Conservation (phyloP, 495 filamentous ascomycete genomes). For the Podospora pseudoanserina region DNA sequence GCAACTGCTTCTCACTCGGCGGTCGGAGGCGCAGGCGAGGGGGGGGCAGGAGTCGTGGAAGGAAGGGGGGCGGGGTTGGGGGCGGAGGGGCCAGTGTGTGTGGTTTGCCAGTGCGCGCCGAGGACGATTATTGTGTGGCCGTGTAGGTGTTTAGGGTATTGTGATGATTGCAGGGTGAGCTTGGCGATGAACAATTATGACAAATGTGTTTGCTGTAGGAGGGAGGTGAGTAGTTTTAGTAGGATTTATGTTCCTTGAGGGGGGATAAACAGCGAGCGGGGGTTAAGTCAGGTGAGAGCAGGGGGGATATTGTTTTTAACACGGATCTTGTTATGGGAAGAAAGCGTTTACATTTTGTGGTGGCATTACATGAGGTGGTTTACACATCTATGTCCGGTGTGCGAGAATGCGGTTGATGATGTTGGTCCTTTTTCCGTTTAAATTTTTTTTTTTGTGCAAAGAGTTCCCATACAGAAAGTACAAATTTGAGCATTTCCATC, state of each 20-base stretch:
- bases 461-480: too few species aligned
- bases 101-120: constrained; percentile 85
- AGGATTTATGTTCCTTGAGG: constrained; percentile 87
- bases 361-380: too few species aligned
- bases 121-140: constrained; percentile 94
- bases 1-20: constrained; percentile 67
- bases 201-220: constrained; percentile 88
- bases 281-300: too few species aligned
- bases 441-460: too few species aligned
- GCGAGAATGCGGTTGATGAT: too few species aligned
- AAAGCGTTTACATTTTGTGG: too few species aligned
- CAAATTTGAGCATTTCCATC: too few species aligned
- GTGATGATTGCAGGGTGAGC: constrained; percentile 90
- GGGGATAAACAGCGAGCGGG: background rate
- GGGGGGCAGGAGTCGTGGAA: constrained; percentile 50
- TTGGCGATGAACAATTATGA: constrained; percentile 96
- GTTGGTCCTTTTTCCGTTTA: too few species aligned
- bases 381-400: too few species aligned
- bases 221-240: constrained; percentile 80
- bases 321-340: background rate
- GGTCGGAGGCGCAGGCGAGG: constrained; percentile 26
- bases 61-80: constrained; percentile 65
- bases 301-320: background rate
- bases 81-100: constrained; percentile 76
- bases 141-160: constrained; percentile 87